Conservation (phyloP, 1,139 yeast species). For the Yamadazyma oceani region DNA sequence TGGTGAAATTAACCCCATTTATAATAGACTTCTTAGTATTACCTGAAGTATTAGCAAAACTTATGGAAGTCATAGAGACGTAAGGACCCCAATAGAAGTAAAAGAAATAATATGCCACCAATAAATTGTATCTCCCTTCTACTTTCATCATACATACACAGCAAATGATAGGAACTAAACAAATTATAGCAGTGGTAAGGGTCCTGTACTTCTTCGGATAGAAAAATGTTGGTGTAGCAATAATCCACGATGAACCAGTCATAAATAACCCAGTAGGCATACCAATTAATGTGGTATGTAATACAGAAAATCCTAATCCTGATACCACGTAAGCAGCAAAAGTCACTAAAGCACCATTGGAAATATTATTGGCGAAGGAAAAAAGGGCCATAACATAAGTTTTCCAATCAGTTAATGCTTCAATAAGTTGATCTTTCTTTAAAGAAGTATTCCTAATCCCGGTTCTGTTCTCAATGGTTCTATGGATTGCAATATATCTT, state of each 20-base stretch:
- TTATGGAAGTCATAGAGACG: slow-evolving; percentile 23
- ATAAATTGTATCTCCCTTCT: slow-evolving; percentile 26
- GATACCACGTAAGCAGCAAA: slow-evolving; percentile 46
- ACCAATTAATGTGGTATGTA: slow-evolving; percentile 51
- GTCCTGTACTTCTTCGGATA: slow-evolving; percentile 18
- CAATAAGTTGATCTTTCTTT: slow-evolving; percentile 42
- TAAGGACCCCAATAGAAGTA: slow-evolving; percentile 23
- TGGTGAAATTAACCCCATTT: slow-evolving; percentile 23
- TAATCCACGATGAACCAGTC: slow-evolving; percentile 14
- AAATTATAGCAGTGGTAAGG: slow-evolving; percentile 17
- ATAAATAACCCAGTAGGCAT: slow-evolving; percentile 49
- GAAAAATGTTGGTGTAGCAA: slow-evolving; percentile 16
- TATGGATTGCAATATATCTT: slow-evolving; percentile 16
- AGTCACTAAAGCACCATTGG: slow-evolving; percentile 42
- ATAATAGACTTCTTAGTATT: slow-evolving; percentile 26
- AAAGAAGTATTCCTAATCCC: slow-evolving; percentile 46
- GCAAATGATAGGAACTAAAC: slow-evolving; percentile 44
- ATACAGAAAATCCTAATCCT: slow-evolving; percentile 31
- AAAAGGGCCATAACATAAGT: slow-evolving; percentile 45
- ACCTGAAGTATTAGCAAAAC: slow-evolving; percentile 26
- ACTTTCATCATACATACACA: slow-evolving; percentile 28
- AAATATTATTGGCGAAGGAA: slow-evolving; percentile 41
- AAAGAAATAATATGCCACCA: slow-evolving; percentile 22
- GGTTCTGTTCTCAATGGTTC: slow-evolving; percentile 23
- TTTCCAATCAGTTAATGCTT: slow-evolving; percentile 46